Evolutionary conservation across 495 filamentous ascomycete species (phyloP).

Genomic region (Neurospora sp.): DNA sequence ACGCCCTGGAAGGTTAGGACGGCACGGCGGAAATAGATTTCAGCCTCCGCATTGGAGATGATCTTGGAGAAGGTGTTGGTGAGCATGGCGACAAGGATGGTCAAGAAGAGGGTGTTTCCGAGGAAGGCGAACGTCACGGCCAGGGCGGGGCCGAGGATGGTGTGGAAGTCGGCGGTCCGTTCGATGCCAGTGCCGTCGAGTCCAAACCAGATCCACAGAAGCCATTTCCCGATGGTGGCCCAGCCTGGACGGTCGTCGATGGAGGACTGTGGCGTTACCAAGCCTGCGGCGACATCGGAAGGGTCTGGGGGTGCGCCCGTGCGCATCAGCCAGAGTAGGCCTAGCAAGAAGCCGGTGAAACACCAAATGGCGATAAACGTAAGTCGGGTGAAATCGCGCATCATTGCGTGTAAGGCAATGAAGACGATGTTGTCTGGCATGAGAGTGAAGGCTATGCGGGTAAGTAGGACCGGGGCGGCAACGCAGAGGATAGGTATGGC

Average conservation of each 20-base stretch:
- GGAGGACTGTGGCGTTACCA: slow-evolving; percentile 21
- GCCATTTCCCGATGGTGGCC: slow-evolving; percentile 54
- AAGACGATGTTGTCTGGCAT: slow-evolving; percentile 62
- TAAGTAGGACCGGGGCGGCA: slow-evolving; percentile 50
- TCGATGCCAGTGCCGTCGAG: slow-evolving; percentile 57
- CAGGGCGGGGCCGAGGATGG: slow-evolving; percentile 46
- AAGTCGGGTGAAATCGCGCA: slow-evolving; percentile 52
- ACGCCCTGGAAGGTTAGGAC: slow-evolving; percentile 58
- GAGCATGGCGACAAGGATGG: slow-evolving; percentile 56
- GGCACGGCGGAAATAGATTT: slow-evolving; percentile 53
- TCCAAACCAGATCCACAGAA: slow-evolving; percentile 61
- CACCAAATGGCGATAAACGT: slow-evolving; percentile 55
- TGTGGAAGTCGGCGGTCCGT: slow-evolving; percentile 45
- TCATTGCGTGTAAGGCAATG: slow-evolving; percentile 55
- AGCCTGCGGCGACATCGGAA: slow-evolving; percentile 3
- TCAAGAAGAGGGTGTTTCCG: slow-evolving; percentile 60
- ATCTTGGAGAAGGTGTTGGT: slow-evolving; percentile 55
- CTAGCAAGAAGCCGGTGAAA: slow-evolving; percentile 53
- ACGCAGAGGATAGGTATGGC: slow-evolving; percentile 52
- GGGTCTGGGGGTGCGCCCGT: not conserved
- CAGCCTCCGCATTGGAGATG: slow-evolving; percentile 47
- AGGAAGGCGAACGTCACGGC: slow-evolving; percentile 56
- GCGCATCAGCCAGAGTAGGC: slow-evolving; percentile 47
- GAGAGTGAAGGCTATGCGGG: slow-evolving; percentile 53
- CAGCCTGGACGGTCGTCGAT: slow-evolving; percentile 14